These are phyloP conservation scores for Cyberlindnera maclurae DNA, from an alignment of 805 yeast genomes.

Conservation along the genomic window DNA sequence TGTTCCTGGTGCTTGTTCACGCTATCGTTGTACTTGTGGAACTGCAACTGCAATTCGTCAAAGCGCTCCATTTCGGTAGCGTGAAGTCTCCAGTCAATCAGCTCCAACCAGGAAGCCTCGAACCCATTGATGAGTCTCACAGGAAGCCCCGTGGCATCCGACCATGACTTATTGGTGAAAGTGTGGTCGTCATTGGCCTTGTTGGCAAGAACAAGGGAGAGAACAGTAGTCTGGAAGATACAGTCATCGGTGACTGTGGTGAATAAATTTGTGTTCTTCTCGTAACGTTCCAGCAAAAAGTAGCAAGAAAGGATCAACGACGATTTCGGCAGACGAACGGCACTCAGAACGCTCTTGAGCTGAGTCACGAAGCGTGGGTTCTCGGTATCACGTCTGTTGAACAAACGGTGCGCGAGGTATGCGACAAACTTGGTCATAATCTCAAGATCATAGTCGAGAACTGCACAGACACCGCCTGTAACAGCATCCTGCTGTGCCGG, in stretches of 20 bases:
- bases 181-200: slow-evolving; percentile 96
- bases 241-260: slow-evolving; percentile 26
- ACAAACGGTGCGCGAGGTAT: slow-evolving; percentile 63
- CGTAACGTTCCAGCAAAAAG: slow-evolving; percentile 60
- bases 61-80: slow-evolving; percentile 25
- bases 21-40: slow-evolving; percentile 18
- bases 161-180: slow-evolving; percentile 92
- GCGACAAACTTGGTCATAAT: slow-evolving; percentile 76
- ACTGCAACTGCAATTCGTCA: slow-evolving; percentile 18
- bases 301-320: slow-evolving; percentile 77
- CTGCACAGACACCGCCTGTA: slow-evolving; percentile 69
- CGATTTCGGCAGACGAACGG: slow-evolving; percentile 81
- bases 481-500: slow-evolving; percentile 19
- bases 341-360: slow-evolving; percentile 63
- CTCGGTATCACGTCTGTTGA: slow-evolving; percentile 41
- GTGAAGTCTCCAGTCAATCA: slow-evolving; percentile 53
- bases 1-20: slow-evolving; percentile 18
- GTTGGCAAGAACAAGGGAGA: slow-evolving; percentile 77
- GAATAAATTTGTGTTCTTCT: slow-evolving; percentile 29
- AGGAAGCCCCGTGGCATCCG: slow-evolving; percentile 84
- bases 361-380: slow-evolving; percentile 44
- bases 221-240: slow-evolving; percentile 50
- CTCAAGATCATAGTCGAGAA: slow-evolving; percentile 71
- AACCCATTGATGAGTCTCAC: slow-evolving; percentile 51
- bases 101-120: slow-evolving; percentile 66